A percentile compares a stretch with the other conserved stretches of the same genome.
Conservation (phyloP, 306 rosid genomes). For the Crataegus laevigata region DNA sequence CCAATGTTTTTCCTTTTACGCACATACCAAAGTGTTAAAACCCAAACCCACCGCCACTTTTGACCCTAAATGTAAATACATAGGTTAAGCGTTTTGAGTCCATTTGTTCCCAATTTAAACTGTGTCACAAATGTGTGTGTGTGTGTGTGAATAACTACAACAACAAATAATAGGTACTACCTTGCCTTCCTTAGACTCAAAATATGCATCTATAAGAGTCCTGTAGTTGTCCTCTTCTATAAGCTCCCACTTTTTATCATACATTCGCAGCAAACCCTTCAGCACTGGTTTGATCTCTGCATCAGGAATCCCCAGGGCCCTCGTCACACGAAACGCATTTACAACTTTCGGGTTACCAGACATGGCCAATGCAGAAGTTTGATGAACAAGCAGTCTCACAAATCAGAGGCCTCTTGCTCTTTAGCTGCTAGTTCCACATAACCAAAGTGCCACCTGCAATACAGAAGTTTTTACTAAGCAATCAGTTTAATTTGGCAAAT, state of each 20-base stretch:
- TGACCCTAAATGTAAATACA: no score
- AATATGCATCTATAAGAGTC: constrained; percentile 60
- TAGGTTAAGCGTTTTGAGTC: neutral
- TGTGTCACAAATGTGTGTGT: neutral
- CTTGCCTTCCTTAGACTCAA: constrained; percentile 53
- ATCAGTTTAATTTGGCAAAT: neutral
- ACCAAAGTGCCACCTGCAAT: neutral
- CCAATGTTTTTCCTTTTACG: no score
- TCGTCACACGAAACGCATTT: constrained; percentile 44
- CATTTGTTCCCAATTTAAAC: neutral
- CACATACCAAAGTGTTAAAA: no score
- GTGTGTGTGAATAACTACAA: neutral
- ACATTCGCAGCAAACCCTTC: constrained; percentile 30
- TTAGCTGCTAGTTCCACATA: neutral
- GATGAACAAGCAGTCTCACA: neutral
- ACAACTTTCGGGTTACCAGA: constrained; percentile 20
- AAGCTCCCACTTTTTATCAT: constrained; percentile 45
- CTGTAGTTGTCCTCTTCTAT: constrained; percentile 73
- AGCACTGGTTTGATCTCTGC: constrained; percentile 50
- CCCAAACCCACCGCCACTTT: no score
- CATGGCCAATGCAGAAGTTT: constrained; percentile 27
- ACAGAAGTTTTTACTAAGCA: neutral
- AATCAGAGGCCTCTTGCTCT: neutral
- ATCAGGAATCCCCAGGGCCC: constrained; percentile 38
- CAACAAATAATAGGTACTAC: constrained; percentile 15